Evolutionary conservation across 2,329 filamentous ascomycete species (phyloP).

Genomic region (Calonectria hawksworthii): DNA sequence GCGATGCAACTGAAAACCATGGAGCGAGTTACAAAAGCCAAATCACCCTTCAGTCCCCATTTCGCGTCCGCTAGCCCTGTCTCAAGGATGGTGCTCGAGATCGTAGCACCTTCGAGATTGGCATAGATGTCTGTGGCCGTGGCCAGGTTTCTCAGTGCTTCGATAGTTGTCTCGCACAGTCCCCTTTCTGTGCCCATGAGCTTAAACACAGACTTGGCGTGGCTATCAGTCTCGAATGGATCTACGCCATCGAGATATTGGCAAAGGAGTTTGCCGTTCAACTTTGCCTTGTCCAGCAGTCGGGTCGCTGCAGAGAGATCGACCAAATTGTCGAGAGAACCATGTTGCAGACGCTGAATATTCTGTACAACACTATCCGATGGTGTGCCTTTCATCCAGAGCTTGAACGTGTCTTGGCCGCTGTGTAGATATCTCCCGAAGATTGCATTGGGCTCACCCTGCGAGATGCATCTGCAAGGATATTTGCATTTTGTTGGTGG

Average conservation of each 20-base stretch:
- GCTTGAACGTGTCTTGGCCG: neutral
- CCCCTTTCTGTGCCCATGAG: neutral
- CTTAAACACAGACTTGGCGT: neutral
- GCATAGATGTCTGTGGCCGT: neutral
- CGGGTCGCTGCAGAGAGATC: neutral
- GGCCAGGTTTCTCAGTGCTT: neutral
- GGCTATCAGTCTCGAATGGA: neutral
- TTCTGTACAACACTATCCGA: neutral
- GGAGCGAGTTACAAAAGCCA: neutral
- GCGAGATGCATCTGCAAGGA: neutral
- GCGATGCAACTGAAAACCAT: neutral
- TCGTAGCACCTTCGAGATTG: neutral
- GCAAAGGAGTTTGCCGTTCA: neutral
- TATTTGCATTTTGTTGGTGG: neutral
- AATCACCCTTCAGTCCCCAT: neutral
- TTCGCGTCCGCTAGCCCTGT: neutral
- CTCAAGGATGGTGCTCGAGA: neutral
- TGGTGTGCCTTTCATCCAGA: neutral
- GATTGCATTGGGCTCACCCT: neutral
- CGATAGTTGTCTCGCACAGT: neutral
- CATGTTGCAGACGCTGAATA: neutral
- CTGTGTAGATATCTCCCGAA: neutral
- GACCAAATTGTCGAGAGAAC: neutral
- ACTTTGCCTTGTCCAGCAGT: neutral
- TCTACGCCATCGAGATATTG: neutral